A percentile compares a stretch with the other conserved stretches of the same genome.
Evolutionary conservation across 805 yeast species (phyloP).

Genomic region (Candida fluviatilis): DNA sequence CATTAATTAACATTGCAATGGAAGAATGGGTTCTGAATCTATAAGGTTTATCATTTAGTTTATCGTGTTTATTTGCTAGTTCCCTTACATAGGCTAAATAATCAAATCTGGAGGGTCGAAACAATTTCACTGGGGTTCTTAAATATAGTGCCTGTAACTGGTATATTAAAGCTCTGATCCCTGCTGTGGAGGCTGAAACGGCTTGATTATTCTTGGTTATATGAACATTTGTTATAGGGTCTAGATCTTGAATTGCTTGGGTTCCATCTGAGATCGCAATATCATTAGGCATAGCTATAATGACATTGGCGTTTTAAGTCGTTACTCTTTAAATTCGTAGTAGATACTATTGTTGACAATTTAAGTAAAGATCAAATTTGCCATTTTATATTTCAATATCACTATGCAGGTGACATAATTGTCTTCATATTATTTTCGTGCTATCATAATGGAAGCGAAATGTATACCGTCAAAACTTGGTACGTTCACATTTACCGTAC

Average conservation of each 20-base stretch:
- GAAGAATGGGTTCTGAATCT: conserved; percentile 69
- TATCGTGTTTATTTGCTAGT: conserved; percentile 41
- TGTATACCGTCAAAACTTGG: no score
- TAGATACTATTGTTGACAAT: neutral
- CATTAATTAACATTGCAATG: conserved; percentile 66
- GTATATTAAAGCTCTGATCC: conserved; percentile 76
- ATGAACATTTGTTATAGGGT: neutral
- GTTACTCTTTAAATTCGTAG: no score
- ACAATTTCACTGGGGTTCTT: conserved; percentile 79
- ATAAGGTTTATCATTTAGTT: conserved; percentile 45
- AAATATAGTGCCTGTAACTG: conserved; percentile 76
- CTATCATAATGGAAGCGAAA: no score
- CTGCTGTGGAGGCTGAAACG: conserved; percentile 80
- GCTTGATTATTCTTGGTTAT: conserved; percentile 31
- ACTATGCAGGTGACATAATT: neutral
- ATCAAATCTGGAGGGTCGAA: conserved; percentile 88
- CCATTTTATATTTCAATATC: no score
- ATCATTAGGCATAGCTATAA: neutral
- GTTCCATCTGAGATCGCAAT: neutral
- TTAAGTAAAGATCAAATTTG: neutral
- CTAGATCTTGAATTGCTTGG: neutral
- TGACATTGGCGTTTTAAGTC: neutral
- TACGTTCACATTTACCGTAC: no score
- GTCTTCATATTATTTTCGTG: no score
- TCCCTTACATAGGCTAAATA: conserved; percentile 68